Evolutionary conservation across 78 protist species (phyloP), one percentile per base, ranked within the genome.

Genomic region (Pelomyxa schiedti): DNA sequence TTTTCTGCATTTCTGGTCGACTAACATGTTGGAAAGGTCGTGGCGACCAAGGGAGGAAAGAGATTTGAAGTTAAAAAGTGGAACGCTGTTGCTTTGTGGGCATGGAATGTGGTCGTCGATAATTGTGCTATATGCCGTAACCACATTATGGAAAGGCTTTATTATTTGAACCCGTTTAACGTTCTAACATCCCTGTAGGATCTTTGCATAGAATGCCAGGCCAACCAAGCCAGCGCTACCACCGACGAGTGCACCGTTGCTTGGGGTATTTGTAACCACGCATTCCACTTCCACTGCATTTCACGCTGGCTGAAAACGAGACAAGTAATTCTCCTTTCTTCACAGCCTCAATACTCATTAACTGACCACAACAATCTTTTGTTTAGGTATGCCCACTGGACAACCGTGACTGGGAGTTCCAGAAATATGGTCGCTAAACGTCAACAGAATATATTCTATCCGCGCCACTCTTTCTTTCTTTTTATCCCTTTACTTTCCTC

Each of bases 201-300:
- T 9, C 28, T 75, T 36, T 79, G 96, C 86, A 93, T 96, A 7
- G 97, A 96, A 70, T 94, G 98, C 77, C 97, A 94, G 67, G 97
- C 97, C 0, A 93, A 94, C 75, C 99, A 92, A 73, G 90, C 86
- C 0, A 79, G 94, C 5, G 80, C 92, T 3, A 92, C 95, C 4
- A 82, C 88, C 39, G 96, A 92, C 67, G 97, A 92, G 73, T 96
- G 97, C 84, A 93, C 93, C 3, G 97, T 94, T 8, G 97, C 99
- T 1, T 96, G 99, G 99, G 98, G 98, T n/a, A 79, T 87, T 32
- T 95, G 98, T 88, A 91, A 93, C 71, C 98, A 96, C 64, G 98
- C 97, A 29, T 94, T 96, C 87, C 97, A 96, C 69, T 96, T 93
- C 88, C 97, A 94, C 82, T 96, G 97, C 83, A 96, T 94, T 52